Percentiles rank a stretch among this genome's conserved stretches.
phyloP scores from a whole-genome alignment of 495 filamentous ascomycete species.

The Penicillium taxi region DNA sequence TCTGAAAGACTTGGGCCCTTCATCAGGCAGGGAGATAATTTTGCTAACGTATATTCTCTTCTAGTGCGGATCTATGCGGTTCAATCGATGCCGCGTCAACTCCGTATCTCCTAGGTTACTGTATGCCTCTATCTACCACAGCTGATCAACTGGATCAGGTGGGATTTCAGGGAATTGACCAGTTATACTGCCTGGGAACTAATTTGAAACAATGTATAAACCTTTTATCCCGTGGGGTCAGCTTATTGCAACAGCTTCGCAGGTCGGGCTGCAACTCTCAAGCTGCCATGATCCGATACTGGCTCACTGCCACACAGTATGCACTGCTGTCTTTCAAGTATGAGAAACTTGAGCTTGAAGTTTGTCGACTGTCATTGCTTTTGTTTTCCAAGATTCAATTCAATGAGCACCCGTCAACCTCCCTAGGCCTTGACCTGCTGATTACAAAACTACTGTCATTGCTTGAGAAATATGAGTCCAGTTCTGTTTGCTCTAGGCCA shows the following conservation, averaged over 20 bases:
- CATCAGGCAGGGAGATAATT: no score
- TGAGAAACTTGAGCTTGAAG: not conserved
- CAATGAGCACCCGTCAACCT: not conserved
- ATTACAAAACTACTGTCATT: not conserved
- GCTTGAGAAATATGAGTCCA: not conserved
- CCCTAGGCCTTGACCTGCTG: not conserved
- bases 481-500: no score
- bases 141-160: not conserved
- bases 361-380: not conserved
- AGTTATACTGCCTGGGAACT: not conserved
- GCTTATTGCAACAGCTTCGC: not conserved
- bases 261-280: not conserved
- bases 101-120: not conserved
- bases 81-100: slow-evolving; percentile 1
- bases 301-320: slow-evolving; percentile 1
- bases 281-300: slow-evolving; percentile 2
- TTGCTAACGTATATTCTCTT: not conserved
- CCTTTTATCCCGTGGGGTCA: not conserved
- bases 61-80: slow-evolving; percentile 3
- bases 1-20: not conserved
- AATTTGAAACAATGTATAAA: not conserved
- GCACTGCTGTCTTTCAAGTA: slow-evolving; percentile 1
- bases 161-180: not conserved
- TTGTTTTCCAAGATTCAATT: not conserved
- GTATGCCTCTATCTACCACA: not conserved